Conservation (phyloP, 176 grass and related monocot genomes). For the Aegilops bicornis region DNA sequence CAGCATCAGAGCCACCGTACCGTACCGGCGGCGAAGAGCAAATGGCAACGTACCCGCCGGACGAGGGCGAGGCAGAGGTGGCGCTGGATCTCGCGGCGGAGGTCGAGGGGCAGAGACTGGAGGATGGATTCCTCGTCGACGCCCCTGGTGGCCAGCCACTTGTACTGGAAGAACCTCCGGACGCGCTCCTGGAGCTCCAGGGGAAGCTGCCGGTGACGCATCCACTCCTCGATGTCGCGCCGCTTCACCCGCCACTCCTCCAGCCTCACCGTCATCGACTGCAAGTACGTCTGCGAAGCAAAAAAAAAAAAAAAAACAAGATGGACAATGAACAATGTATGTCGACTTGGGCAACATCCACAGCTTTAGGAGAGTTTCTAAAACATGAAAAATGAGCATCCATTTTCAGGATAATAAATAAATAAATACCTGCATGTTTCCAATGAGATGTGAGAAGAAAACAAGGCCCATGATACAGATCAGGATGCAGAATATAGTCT, state of each 20-base stretch:
- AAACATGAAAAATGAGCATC: not conserved
- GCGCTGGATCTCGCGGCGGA: constrained; percentile 93
- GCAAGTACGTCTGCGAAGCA: constrained; percentile 69
- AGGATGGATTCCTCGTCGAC: constrained; percentile 94
- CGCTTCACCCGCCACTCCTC: constrained; percentile 97
- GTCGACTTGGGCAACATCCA: not conserved
- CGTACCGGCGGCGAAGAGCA: not conserved
- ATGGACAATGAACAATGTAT: too few species aligned
- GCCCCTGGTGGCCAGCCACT: constrained; percentile 89
- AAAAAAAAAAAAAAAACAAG: not conserved
- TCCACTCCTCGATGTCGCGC: constrained; percentile 92
- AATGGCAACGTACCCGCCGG: constrained; percentile 55
- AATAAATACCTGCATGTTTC: constrained; percentile 89
- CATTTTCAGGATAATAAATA: not conserved
- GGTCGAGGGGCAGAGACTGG: constrained; percentile 75
- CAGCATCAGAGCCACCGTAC: not conserved
- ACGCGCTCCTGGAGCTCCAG: constrained; percentile 81
- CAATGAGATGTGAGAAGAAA: constrained; percentile 96
- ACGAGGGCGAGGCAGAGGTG: constrained; percentile 91
- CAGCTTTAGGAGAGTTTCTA: too few species aligned
- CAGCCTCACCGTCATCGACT: constrained; percentile 76
- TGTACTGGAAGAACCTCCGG: constrained; percentile 89
- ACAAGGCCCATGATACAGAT: constrained; percentile 94
- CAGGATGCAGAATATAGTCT: constrained; percentile 84
- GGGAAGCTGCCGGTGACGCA: constrained; percentile 92